Base-by-base conservation (phyloP, 148 eudicot genomes). In the Fagopyrum homotropicum region DNA sequence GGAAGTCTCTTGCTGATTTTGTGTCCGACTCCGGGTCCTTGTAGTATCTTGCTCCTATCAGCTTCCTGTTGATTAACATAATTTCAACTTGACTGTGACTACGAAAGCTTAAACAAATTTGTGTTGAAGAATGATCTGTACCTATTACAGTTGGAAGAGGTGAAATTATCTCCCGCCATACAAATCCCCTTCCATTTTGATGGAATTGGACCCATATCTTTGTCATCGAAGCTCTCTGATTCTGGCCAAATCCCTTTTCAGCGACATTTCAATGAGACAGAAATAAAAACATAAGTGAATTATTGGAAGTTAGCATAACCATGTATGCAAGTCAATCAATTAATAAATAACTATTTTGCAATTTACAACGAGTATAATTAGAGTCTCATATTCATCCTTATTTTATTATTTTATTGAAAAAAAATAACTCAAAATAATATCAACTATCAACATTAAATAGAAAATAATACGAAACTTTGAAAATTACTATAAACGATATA, bases 21-120 rank as follows among this genome's bases (percentile, higher is more conserved):
- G 0, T n/a, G 4, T 76, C 10, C 60, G 16, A 56, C 35, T 80
- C 78, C 64, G 77, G 15, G 45, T 75, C 84, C 8, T 52, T 73
- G 77, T 89, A 88, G 73, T 82, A 88, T 72, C 94, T 85, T 73
- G 94, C 97, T 80, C 92, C 94, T 9, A 92, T 84, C 56, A 92
- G 1, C 77, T 91, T 91, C 77, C 93, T 91, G 79, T 19, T 2
- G 1, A 57, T 2, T 6, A 6, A 16, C 22, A 19, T 35, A 35
- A 35, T 35, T 22, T 22, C 0, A 22, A 0, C 26, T 22, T 22
- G 26, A 22, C 26, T 22, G 26, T 22, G 26, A 22, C 26, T 22
- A 22, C 26, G 26, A 22, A 22, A 22, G 26, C 26, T 22, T 22
- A 22, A 35, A 35, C 40, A 35, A 8, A 69, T 15, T 69, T 44